Evolutionary conservation across 2,329 filamentous ascomycete species (phyloP).

Genomic region (Cladosporium sp.): DNA sequence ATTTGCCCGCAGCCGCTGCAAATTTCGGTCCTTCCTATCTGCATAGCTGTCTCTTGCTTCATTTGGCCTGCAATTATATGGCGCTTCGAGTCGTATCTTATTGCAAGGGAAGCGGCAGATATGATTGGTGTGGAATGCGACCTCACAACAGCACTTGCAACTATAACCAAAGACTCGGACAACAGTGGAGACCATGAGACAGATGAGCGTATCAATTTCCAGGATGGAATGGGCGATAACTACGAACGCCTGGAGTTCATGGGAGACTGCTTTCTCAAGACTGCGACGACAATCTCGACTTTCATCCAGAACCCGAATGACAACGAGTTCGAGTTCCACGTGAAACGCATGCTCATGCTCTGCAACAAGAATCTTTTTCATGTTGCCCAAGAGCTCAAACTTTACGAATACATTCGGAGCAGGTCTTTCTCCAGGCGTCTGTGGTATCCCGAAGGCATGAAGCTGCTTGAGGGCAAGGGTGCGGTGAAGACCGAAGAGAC

Average conservation of each 20-base stretch:
- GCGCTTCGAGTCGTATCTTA: conserved; percentile 72
- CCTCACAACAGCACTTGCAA: conserved; percentile 71
- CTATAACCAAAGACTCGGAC: conserved; percentile 87
- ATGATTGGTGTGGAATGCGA: conserved; percentile 59
- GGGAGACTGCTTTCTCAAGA: conserved; percentile 90
- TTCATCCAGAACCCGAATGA: conserved; percentile 70
- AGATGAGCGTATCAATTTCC: conserved; percentile 63
- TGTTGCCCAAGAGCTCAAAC: conserved; percentile 59
- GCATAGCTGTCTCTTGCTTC: conserved; percentile 66
- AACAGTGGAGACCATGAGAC: conserved; percentile 65
- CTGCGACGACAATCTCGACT: conserved; percentile 84
- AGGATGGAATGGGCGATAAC: conserved; percentile 83
- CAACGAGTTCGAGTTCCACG: conserved; percentile 81
- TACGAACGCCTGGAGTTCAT: conserved; percentile 93
- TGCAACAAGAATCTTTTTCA: conserved; percentile 89
- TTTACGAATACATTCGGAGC: conserved; percentile 76
- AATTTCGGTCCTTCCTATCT: conserved; percentile 65
- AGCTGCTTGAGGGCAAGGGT: conserved; percentile 57
- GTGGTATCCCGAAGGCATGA: conserved; percentile 83
- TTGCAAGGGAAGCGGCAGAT: conserved; percentile 68
- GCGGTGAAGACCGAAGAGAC: conserved; percentile 39
- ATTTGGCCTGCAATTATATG: conserved; percentile 79
- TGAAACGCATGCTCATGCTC: conserved; percentile 81
- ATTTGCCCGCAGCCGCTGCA: conserved; percentile 70
- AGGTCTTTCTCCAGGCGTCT: conserved; percentile 68